Evolutionary conservation across 2,329 filamentous ascomycete species (phyloP).

Genomic region (Aureobasidium sp.): DNA sequence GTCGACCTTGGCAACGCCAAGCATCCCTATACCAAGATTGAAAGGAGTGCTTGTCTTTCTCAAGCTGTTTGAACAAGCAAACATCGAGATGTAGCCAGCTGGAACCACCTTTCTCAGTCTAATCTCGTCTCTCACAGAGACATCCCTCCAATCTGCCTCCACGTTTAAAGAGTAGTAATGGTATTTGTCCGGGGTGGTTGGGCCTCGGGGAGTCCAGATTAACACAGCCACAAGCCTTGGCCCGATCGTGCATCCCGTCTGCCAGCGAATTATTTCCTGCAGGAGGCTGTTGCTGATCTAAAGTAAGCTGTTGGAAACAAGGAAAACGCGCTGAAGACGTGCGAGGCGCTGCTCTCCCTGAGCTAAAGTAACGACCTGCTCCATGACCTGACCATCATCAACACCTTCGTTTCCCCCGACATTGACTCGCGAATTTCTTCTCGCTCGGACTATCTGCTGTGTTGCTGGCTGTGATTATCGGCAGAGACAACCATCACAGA

Average conservation of each 20-base stretch:
- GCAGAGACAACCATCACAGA: background rate
- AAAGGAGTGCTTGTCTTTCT: background rate
- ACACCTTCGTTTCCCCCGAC: background rate
- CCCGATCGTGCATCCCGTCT: background rate
- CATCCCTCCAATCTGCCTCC: background rate
- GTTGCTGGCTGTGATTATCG: background rate
- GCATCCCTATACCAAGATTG: background rate
- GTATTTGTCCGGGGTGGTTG: background rate
- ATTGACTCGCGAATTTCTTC: background rate
- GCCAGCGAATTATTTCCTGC: background rate
- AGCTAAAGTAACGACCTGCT: background rate
- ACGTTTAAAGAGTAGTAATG: too few species aligned
- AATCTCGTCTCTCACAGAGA: background rate
- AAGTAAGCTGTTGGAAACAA: background rate
- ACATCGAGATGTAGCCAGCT: background rate
- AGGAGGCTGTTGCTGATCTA: background rate
- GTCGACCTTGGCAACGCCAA: background rate
- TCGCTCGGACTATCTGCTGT: background rate
- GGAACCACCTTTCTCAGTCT: too few species aligned
- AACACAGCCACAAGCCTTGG: slow-evolving; percentile 10
- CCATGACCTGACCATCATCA: background rate
- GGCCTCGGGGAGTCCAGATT: background rate
- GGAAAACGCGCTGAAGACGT: slow-evolving; percentile 4
- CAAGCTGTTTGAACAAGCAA: background rate
- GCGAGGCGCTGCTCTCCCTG: slow-evolving; percentile 7